Base-by-base conservation (phyloP, 1,139 yeast genomes). In the Sugiyamaella pinicola region DNA sequence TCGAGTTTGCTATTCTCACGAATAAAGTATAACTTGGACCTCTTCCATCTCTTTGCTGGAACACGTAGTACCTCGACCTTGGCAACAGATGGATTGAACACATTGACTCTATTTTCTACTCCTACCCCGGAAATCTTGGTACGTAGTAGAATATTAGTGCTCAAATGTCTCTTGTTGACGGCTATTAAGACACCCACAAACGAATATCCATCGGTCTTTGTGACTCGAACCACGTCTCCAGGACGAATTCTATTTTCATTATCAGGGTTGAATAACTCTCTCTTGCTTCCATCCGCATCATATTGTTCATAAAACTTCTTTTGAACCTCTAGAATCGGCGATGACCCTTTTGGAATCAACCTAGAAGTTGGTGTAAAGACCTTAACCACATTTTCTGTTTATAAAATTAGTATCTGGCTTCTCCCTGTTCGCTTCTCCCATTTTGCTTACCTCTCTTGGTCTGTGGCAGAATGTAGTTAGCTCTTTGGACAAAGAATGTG, bases 21-120 rank as follows among this genome's bases (percentile, higher is more conserved):
- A 67, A 90, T 87, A 71, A 87, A 90, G 76, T 84, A 89, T 61
- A 88, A 93, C 76, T 87, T 89, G 72, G 82, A 81, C 80, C 96
- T 81, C 56, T 75, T 76, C 76, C 83, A 80, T 72, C 87, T 84
- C 65, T 77, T 78, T 61, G 78, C 76, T 24, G 95, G 91, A 69
- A 83, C 84, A 70, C 87, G 79, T 60, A 90, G 70, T 35, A 87
- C 69, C 69, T 90, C 96, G 54, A 90, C 76, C 69, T 85, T 81
- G 60, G 83, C 80, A 55, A 90, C 77, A 52, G 81, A 77, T 21
- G 96, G 96, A 59, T 85, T 87, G 75, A 78, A 90, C 34, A 90
- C 72, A 26, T 91, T 91, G 52, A 88, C 80, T 60, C 93, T 77
- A 59, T 85, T 74, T 67, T 90, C 97, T 47, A 88, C 91, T 52